phyloP scores from a whole-genome alignment of 2,329 filamentous ascomycete genomes.

The Clonostachys byssicola region DNA sequence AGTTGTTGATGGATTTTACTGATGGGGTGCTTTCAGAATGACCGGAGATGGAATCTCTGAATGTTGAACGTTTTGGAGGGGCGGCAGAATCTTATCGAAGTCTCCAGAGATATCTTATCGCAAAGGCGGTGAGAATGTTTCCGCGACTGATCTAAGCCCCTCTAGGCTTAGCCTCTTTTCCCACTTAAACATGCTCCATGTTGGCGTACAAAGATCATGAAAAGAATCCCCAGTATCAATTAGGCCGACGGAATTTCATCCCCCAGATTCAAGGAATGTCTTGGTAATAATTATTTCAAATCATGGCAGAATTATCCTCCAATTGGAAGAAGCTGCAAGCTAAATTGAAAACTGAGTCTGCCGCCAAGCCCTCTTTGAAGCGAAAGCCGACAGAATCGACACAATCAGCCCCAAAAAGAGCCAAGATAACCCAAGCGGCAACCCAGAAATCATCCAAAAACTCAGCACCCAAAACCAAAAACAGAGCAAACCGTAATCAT shows the following conservation, averaged over 20 bases:
- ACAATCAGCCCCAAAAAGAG: slow-evolving; percentile 8
- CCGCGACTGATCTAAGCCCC: no score
- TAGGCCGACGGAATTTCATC: no score
- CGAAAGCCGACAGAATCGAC: slow-evolving; percentile 29
- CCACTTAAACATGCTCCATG: no score
- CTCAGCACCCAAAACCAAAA: slow-evolving; percentile 8
- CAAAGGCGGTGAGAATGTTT: slow-evolving; percentile 12
- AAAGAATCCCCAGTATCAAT: no score
- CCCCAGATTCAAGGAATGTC: no score
- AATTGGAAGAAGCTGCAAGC: slow-evolving; percentile 80
- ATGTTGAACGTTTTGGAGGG: slow-evolving; percentile 12
- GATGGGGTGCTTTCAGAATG: no score
- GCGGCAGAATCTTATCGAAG: slow-evolving; percentile 14
- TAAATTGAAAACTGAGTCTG: slow-evolving; percentile 44
- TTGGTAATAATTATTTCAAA: background rate
- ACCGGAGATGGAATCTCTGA: no score
- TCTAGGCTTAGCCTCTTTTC: no score
- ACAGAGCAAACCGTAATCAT: background rate
- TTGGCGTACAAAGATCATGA: no score
- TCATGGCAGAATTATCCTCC: slow-evolving; percentile 48
- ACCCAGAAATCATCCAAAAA: slow-evolving; percentile 5
- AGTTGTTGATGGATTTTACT: background rate
- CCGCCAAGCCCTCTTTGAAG: slow-evolving; percentile 30
- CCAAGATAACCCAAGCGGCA: slow-evolving; percentile 12
- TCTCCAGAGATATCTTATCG: slow-evolving; percentile 9